Percentiles rank a stretch among this genome's conserved stretches.
Evolutionary conservation across 2,329 filamentous ascomycete genomes (phyloP).

Genomic region (Incumbomyces lentus): DNA sequence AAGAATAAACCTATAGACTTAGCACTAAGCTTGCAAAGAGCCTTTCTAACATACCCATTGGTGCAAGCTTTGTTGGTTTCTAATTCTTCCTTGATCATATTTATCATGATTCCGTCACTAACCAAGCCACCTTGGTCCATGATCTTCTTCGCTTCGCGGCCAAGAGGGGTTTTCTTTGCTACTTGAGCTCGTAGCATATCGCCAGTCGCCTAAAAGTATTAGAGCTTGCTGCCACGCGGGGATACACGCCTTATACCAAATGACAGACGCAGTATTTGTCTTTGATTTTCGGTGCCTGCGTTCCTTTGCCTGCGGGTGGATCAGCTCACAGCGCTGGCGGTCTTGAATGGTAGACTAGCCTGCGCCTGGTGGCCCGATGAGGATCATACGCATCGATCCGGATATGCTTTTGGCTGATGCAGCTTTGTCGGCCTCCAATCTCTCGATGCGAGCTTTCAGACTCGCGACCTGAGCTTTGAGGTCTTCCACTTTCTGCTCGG

Average conservation of each 20-base stretch:
- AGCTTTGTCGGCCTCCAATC: constrained; percentile 65
- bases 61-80: constrained; percentile 90
- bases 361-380: constrained; percentile 94
- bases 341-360: constrained; percentile 48
- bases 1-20: constrained; percentile 71
- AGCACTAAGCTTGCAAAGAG: not conserved
- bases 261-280: constrained; percentile 97
- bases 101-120: constrained; percentile 97
- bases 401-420: constrained; percentile 35
- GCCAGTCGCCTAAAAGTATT: constrained; percentile 65
- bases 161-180: constrained; percentile 89
- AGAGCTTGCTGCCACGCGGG: not conserved
- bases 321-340: constrained; percentile 9
- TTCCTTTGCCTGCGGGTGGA: constrained; percentile 73
- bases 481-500: constrained; percentile 67
- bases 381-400: constrained; percentile 80
- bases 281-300: constrained; percentile 95
- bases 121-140: constrained; percentile 98
- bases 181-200: constrained; percentile 99
- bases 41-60: constrained; percentile 60
- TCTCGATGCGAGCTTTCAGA: constrained; percentile 76
- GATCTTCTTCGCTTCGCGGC: constrained; percentile 98
- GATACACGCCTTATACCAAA: constrained; percentile 52
- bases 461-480: constrained; percentile 73
- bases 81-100: constrained; percentile 98